Percentiles rank a stretch among this genome's conserved stretches.
phyloP scores from a whole-genome alignment of 2,329 filamentous ascomycete genomes.

The Tympanopsis confertula region DNA sequence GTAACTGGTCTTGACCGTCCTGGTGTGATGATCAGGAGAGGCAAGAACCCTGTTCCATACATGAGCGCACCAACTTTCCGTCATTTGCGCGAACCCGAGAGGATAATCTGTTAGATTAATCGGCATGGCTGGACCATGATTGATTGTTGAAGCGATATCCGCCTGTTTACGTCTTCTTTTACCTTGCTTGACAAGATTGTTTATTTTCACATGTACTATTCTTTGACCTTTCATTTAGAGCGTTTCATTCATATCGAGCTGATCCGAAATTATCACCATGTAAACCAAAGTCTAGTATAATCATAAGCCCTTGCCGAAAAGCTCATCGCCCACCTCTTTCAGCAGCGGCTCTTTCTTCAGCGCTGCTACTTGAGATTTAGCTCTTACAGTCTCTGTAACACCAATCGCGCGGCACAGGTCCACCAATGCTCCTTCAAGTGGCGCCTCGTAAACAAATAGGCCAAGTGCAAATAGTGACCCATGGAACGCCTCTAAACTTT shows the following conservation, averaged over 20 bases:
- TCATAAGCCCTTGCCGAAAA: not conserved
- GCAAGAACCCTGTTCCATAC: too few relatives aligned
- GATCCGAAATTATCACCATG: too few relatives aligned
- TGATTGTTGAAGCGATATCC: too few relatives aligned
- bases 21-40: not conserved
- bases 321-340: not conserved
- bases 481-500: constrained; percentile 39
- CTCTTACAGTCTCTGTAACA: constrained; percentile 31
- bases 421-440: constrained; percentile 34
- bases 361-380: constrained; percentile 8
- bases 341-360: not conserved
- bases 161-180: too few relatives aligned
- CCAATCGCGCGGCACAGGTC: constrained; percentile 48
- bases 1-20: not conserved
- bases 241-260: too few relatives aligned
- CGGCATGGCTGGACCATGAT: too few relatives aligned
- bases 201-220: not conserved
- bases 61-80: too few relatives aligned
- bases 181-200: too few relatives aligned
- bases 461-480: constrained; percentile 46
- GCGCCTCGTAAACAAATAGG: constrained; percentile 43
- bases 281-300: not conserved
- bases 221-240: not conserved
- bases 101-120: too few relatives aligned
- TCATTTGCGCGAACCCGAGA: too few relatives aligned